Percentiles rank a stretch among this genome's conserved stretches.
These are phyloP conservation scores for Mycena belliarum DNA, from an alignment of 768 basidiomycete genomes.

Conservation along the genomic window DNA sequence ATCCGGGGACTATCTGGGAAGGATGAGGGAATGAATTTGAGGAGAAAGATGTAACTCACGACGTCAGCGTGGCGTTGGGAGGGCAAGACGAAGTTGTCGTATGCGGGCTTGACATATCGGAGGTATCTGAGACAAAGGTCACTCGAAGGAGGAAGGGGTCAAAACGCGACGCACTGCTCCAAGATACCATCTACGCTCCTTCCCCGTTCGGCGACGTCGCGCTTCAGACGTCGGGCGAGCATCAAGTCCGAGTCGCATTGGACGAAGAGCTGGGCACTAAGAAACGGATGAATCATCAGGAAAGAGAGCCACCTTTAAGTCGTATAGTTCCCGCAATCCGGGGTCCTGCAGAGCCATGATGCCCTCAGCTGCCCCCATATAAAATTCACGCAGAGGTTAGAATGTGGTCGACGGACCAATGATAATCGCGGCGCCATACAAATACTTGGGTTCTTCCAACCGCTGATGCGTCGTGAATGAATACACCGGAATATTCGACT, in stretches of 20 bases:
- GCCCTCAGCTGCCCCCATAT: conserved; percentile 57
- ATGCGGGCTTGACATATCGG: conserved; percentile 92
- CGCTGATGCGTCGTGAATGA: conserved; percentile 92
- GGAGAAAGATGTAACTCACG: conserved; percentile 40
- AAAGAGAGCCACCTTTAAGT: conserved; percentile 67
- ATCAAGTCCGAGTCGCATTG: conserved; percentile 96
- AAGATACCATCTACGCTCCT: conserved; percentile 84
- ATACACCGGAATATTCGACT: conserved; percentile 90
- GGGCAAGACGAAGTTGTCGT: conserved; percentile 91
- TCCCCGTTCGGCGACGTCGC: conserved; percentile 88
- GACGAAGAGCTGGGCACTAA: conserved; percentile 66
- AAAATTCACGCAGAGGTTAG: not conserved
- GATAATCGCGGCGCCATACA: conserved; percentile 92
- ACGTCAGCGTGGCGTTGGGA: conserved; percentile 89
- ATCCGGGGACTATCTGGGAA: conserved; percentile 89
- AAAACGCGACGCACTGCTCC: conserved; percentile 63
- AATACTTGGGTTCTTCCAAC: conserved; percentile 74
- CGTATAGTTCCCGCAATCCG: conserved; percentile 76
- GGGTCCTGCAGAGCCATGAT: conserved; percentile 90
- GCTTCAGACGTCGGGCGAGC: conserved; percentile 88
- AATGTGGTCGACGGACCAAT: conserved; percentile 43
- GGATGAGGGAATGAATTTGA: not conserved
- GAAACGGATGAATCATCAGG: not conserved
- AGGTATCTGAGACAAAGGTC: conserved; percentile 60
- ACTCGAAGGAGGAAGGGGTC: not conserved